A percentile compares a stretch with the other conserved stretches of the same genome.
These are phyloP conservation scores for Pogostemon cablin DNA, from an alignment of 257 asterid genomes.

Conservation along the genomic window DNA sequence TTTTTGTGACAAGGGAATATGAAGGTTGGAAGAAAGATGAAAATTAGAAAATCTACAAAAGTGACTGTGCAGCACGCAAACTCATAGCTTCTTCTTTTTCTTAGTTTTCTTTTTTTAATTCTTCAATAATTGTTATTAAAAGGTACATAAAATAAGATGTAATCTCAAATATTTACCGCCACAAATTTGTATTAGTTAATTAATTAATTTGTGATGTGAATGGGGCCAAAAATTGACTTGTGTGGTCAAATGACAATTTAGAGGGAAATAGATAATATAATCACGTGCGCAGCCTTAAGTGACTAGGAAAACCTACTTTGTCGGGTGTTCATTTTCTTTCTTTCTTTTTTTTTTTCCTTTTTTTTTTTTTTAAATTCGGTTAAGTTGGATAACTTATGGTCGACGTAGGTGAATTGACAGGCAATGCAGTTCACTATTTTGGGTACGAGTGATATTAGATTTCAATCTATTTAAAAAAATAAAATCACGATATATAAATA, in stretches of 20 bases:
- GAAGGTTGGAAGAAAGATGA: constrained; percentile 54
- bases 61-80: constrained; percentile 46
- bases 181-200: too few relatives aligned
- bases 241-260: not conserved
- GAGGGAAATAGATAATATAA: not conserved
- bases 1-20: constrained; percentile 35
- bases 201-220: not conserved
- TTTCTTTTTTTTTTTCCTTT: accelerated
- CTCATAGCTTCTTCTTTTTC: constrained; percentile 10
- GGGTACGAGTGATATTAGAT: too few relatives aligned
- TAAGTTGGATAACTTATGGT: too few relatives aligned
- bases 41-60: constrained; percentile 34
- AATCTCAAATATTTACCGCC: too few relatives aligned
- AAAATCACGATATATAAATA: too few relatives aligned
- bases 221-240: constrained; percentile 17
- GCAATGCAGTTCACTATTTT: too few relatives aligned
- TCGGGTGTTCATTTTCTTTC: not conserved
- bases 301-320: constrained; percentile 31
- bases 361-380: too few relatives aligned
- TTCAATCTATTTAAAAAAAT: too few relatives aligned
- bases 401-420: too few relatives aligned
- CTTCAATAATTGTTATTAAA: not conserved
- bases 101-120: not conserved
- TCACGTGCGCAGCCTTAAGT: constrained; percentile 59
- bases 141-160: too few relatives aligned